Evolutionary conservation across 305 asterid genomes (phyloP).

Genomic region (Solanum hybrid): DNA sequence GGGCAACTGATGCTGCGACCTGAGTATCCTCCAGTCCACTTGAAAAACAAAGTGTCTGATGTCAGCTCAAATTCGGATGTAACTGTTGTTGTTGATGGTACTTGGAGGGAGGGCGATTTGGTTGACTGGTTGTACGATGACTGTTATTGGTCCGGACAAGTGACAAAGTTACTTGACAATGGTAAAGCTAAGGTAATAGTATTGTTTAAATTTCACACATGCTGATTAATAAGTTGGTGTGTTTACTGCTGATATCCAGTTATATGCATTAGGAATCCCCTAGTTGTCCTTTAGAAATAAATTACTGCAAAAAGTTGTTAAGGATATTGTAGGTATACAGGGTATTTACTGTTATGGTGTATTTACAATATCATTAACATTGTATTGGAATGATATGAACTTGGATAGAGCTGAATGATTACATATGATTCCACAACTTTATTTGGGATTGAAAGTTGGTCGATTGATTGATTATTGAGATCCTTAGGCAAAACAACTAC

Average conservation of each 20-base stretch:
- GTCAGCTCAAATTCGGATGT: conserved; percentile 31
- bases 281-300: background rate
- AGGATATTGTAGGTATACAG: background rate
- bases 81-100: conserved; percentile 30
- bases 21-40: conserved; percentile 37
- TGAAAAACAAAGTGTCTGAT: conserved; percentile 20
- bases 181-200: conserved; percentile 53
- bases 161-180: conserved; percentile 31
- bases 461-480: background rate
- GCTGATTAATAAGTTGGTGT: background rate
- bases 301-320: background rate
- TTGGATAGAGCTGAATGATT: background rate
- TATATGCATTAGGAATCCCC: background rate
- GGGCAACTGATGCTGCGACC: conserved; percentile 60
- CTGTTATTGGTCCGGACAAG: conserved; percentile 62
- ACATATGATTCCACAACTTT: background rate
- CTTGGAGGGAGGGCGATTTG: conserved; percentile 63
- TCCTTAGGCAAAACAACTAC: background rate
- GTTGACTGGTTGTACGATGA: conserved; percentile 51
- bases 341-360: background rate
- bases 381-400: background rate
- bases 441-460: background rate
- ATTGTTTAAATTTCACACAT: background rate
- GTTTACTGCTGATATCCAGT: background rate
- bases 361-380: background rate